Conservation (phyloP, 2,329 filamentous ascomycete genomes). For the Aureobasidium sp. region DNA sequence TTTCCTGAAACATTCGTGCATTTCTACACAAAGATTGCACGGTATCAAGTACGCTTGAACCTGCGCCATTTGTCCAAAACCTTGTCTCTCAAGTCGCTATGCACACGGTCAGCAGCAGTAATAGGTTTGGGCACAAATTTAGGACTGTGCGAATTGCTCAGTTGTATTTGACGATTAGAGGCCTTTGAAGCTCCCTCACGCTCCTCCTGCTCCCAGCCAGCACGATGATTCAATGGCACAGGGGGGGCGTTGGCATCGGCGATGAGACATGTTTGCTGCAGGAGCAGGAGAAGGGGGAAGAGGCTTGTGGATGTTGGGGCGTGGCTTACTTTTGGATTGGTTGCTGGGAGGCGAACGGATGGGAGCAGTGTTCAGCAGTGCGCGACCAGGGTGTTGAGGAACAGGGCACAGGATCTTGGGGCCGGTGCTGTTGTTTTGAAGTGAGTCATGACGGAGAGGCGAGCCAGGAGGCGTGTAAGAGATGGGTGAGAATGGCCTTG, state of each 20-base stretch:
- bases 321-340: no score
- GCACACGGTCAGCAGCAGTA: background rate
- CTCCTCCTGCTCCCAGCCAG: background rate
- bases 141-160: background rate
- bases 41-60: background rate
- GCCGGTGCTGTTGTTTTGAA: background rate
- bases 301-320: background rate
- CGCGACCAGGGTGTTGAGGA: background rate
- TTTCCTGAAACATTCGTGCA: no score
- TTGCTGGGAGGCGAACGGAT: background rate
- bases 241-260: background rate
- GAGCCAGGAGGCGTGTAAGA: background rate
- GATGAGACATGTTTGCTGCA: background rate
- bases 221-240: background rate
- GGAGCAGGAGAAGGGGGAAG: background rate
- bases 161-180: background rate
- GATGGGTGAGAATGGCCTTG: background rate
- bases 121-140: background rate
- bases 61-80: background rate
- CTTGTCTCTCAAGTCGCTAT: background rate
- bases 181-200: background rate
- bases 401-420: background rate
- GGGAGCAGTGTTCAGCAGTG: background rate
- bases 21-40: no score
- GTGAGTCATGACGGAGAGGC: background rate